Percentiles rank a stretch among this genome's conserved stretches.
phyloP scores from a whole-genome alignment of 148 eudicot genomes.

The Nepenthes gracilis region DNA sequence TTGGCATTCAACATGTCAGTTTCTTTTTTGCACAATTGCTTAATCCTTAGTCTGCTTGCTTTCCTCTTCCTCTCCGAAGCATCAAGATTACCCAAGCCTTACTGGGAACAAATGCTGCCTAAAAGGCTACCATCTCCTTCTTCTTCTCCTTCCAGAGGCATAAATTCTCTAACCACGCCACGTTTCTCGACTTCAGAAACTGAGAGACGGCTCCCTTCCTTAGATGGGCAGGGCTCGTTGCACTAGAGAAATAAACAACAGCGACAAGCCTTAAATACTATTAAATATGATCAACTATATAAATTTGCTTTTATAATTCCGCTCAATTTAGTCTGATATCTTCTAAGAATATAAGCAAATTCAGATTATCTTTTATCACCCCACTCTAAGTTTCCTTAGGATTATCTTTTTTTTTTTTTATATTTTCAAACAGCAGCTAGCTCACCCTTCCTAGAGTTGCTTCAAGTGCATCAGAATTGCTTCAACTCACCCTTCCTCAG shows the following conservation, averaged over 20 bases:
- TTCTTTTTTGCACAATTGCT: constrained; percentile 27
- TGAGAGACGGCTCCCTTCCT: constrained; percentile 21
- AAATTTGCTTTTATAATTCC: too few species aligned
- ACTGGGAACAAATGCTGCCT: constrained; percentile 85
- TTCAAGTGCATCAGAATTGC: too few species aligned
- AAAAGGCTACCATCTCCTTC: constrained; percentile 50
- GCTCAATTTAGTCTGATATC: too few species aligned
- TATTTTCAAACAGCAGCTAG: not conserved
- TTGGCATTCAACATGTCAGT: constrained; percentile 26
- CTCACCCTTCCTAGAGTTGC: too few species aligned
- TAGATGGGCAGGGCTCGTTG: constrained; percentile 40
- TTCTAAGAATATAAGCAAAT: too few species aligned
- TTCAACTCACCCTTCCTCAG: too few species aligned
- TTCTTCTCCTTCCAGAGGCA: constrained; percentile 73
- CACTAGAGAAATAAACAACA: not conserved
- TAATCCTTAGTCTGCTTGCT: constrained; percentile 44
- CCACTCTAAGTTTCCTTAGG: too few species aligned
- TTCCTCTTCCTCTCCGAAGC: constrained; percentile 41
- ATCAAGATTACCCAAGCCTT: constrained; percentile 46
- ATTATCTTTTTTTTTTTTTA: too few species aligned
- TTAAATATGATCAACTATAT: too few species aligned
- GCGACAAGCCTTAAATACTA: too few species aligned
- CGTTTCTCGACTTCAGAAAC: constrained; percentile 22
- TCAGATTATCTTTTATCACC: too few species aligned
- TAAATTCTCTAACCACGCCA: constrained; percentile 39